Percentiles rank a stretch among this genome's conserved stretches.
Conservation (phyloP, 1,139 yeast genomes). For the Sugiyamaella japonica region DNA sequence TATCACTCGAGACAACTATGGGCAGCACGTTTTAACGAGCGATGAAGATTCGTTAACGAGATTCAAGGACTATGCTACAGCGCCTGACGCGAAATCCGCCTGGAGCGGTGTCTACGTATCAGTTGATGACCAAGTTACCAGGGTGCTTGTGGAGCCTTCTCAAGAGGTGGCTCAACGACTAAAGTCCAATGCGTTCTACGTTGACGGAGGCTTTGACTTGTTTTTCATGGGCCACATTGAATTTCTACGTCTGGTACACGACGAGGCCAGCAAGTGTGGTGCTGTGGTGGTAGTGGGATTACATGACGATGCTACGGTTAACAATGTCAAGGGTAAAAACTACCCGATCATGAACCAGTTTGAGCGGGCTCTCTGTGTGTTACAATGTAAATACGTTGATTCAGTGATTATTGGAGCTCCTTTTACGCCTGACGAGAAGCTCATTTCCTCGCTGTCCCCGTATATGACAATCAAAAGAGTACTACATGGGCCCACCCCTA, state of each 20-base stretch:
- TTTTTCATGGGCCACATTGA: constrained; percentile 93
- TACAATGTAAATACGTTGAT: constrained; percentile 85
- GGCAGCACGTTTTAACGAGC: constrained; percentile 22
- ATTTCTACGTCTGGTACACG: constrained; percentile 52
- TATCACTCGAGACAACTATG: constrained; percentile 37
- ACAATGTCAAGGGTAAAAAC: constrained; percentile 60
- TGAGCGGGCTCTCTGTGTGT: constrained; percentile 82
- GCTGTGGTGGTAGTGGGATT: constrained; percentile 67
- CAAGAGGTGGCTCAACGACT: constrained; percentile 27
- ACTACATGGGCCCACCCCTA: constrained; percentile 62
- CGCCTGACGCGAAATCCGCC: constrained; percentile 57
- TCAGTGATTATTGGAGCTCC: constrained; percentile 74
- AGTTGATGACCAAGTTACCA: constrained; percentile 25
- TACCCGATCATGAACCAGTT: constrained; percentile 85
- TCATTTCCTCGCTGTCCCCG: constrained; percentile 37
- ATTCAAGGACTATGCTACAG: constrained; percentile 64
- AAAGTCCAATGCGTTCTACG: constrained; percentile 48
- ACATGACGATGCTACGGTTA: constrained; percentile 61
- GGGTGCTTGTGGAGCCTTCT: constrained; percentile 38
- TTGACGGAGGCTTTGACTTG: constrained; percentile 88
- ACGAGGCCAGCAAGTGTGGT: constrained; percentile 41
- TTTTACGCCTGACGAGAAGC: constrained; percentile 48
- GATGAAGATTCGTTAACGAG: constrained; percentile 38
- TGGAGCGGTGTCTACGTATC: constrained; percentile 60
- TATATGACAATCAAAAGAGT: constrained; percentile 47